Conservation (phyloP, 495 filamentous ascomycete genomes). For the Penicillium cinerascens region DNA sequence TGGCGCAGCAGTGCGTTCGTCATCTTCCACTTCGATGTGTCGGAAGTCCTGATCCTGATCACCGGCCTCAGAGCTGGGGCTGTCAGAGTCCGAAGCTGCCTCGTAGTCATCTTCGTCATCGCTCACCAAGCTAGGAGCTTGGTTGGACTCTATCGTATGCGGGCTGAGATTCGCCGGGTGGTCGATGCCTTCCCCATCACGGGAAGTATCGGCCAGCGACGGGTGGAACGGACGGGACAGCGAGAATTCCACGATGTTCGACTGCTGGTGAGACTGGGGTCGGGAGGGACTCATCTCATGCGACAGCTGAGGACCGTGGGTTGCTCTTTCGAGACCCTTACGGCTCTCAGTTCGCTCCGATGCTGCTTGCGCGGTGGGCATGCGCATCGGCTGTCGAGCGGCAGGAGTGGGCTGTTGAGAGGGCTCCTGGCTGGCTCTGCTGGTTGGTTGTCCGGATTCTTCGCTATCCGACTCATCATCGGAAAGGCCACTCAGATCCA, state of each 20-base stretch:
- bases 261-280: slow-evolving; percentile 32
- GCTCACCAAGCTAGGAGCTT: slow-evolving; percentile 80
- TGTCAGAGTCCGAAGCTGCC: slow-evolving; percentile 49
- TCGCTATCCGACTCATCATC: slow-evolving; percentile 53
- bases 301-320: slow-evolving; percentile 12
- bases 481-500: slow-evolving; percentile 39
- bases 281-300: slow-evolving; percentile 34
- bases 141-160: slow-evolving; percentile 73
- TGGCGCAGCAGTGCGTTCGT: slow-evolving; percentile 35
- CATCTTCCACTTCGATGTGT: slow-evolving; percentile 53
- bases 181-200: slow-evolving; percentile 50
- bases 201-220: slow-evolving; percentile 24
- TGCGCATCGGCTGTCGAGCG: slow-evolving; percentile 52
- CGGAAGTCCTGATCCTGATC: slow-evolving; percentile 47
- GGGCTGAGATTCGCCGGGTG: slow-evolving; percentile 65
- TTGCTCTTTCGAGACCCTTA: slow-evolving; percentile 45
- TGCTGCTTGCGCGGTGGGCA: slow-evolving; percentile 52
- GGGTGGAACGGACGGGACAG: slow-evolving; percentile 25
- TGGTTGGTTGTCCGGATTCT: slow-evolving; percentile 45
- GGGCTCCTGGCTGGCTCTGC: slow-evolving; percentile 35
- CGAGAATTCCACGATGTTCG: slow-evolving; percentile 25
- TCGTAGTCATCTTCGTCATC: slow-evolving; percentile 77
- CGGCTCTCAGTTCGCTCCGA: slow-evolving; percentile 52
- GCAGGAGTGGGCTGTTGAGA: slow-evolving; percentile 21
- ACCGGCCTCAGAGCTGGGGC: slow-evolving; percentile 41